Conservation (phyloP, 495 filamentous ascomycete species). For the Penicillium ucsense region DNA sequence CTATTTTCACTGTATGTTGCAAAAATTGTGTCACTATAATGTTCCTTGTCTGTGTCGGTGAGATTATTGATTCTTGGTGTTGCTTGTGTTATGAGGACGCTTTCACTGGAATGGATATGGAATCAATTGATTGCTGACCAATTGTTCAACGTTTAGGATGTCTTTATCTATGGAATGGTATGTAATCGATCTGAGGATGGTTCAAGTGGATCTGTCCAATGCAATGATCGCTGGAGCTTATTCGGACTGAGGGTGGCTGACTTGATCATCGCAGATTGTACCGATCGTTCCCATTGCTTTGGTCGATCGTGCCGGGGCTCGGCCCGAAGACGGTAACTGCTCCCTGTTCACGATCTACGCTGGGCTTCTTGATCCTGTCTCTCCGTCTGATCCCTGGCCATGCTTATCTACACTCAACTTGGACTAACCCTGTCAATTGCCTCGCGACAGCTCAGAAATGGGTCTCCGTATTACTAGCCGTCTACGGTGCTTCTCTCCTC, state of each 20-base stretch:
- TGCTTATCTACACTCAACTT: background rate
- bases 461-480: slow-evolving; percentile 64
- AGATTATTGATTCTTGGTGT: no score
- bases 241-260: no score
- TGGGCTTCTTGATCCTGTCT: background rate
- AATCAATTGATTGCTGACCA: background rate
- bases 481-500: slow-evolving; percentile 62
- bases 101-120: no score
- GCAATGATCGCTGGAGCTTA: no score
- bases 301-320: slow-evolving; percentile 44
- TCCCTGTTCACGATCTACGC: no score
- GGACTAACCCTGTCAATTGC: slow-evolving; percentile 1
- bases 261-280: slow-evolving; percentile 40
- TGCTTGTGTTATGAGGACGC: no score
- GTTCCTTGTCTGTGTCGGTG: background rate
- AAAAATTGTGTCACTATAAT: background rate
- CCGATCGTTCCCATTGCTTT: slow-evolving; percentile 73
- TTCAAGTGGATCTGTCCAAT: no score
- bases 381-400: background rate
- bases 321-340: slow-evolving; percentile 39
- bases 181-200: background rate
- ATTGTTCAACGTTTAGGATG: slow-evolving; percentile 37
- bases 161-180: slow-evolving; percentile 67
- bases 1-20: slow-evolving; percentile 40
- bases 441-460: slow-evolving; percentile 49